Evolutionary conservation across 2,329 filamentous ascomycete genomes (phyloP), one percentile per base, ranked within the genome.

Genomic region (Geoglossum cookeanum): DNA sequence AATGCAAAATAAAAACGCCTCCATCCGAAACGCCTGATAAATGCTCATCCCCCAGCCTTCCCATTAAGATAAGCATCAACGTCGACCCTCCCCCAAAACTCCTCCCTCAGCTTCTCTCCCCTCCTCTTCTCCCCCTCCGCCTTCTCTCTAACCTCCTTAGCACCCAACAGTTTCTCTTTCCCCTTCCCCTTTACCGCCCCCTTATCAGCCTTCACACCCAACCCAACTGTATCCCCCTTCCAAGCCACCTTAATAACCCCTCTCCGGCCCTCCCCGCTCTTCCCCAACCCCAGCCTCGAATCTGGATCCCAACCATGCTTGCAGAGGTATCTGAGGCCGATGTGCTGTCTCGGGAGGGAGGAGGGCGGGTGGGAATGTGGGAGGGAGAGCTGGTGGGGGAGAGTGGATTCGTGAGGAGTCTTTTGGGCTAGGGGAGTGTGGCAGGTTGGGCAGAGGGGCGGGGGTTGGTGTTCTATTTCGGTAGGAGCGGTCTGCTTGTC

Each of bases 271-370:
- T 85, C 79, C 0, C 85, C 82, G 1, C 72, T 70, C 8, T 77
- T 77, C 0, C 90, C 90, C 0, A 96, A 74, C 0, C 90, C 90
- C 15, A 72, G 68, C 2, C 87, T 74, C 32, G 79, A 74, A 68
- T 90, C 85, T 0, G 85, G 83, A 63, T 90, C 82, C 80, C 84
- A 90, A 32, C 85, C 85, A 59, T 84, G 77, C 0, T 78, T 74
- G 56, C 79, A 73, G 35, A 90, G 75, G 32, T 84, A 78, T 4
- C 77, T 72, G 5, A 89, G 71, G 0, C 85, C 85, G 74, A 86
- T 85, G 51, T 84, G 76, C 3, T 74, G 77, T 37, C 85, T 77
- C 67, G 88, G 82, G 22, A 89, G 71, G 13, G 82, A 76, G 0
- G 84, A 88, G 0, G 85, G 85, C 5, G 84, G 83, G 59, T 85